These are phyloP conservation scores for Capsaspora owczarzaki DNA, from an alignment of 78 protist genomes.

Conservation along the genomic window DNA sequence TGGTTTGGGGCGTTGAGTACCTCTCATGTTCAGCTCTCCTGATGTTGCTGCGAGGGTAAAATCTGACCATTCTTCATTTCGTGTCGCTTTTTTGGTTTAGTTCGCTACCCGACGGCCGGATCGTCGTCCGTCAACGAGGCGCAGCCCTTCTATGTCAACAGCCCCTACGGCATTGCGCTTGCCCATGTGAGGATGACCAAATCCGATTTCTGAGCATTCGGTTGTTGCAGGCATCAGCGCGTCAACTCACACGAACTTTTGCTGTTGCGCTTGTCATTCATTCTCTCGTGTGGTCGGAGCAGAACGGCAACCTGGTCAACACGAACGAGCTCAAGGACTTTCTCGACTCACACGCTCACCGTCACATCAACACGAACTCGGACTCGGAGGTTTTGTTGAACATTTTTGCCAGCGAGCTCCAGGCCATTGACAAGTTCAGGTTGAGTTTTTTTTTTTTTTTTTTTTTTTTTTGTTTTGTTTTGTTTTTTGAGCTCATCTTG, in stretches of 20 bases:
- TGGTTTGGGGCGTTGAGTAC: neutral
- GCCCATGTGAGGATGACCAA: no score
- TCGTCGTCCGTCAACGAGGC: conserved; percentile 26
- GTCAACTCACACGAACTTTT: no score
- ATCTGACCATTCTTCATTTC: conserved; percentile 15
- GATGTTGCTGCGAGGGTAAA: neutral
- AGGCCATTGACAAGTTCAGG: neutral
- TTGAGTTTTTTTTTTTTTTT: no score
- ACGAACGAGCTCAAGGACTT: neutral
- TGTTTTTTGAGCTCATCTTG: neutral
- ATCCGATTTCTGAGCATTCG: no score
- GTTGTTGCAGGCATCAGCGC: no score
- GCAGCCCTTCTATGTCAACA: conserved; percentile 42
- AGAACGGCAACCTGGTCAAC: conserved; percentile 40
- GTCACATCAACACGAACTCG: conserved; percentile 42
- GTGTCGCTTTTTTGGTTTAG: no score
- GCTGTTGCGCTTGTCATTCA: no score
- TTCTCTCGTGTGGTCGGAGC: no score
- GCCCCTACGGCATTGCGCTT: conserved; percentile 34
- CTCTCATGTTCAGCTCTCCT: neutral
- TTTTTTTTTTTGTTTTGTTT: no score
- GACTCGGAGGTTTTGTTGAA: conserved; percentile 42
- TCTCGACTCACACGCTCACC: neutral
- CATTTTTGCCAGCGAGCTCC: conserved; percentile 20
- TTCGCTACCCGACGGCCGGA: conserved; percentile 48